Evolutionary conservation across 2,329 filamentous ascomycete genomes (phyloP).

Genomic region (Pseudopyrenochaeta lycopersici): DNA sequence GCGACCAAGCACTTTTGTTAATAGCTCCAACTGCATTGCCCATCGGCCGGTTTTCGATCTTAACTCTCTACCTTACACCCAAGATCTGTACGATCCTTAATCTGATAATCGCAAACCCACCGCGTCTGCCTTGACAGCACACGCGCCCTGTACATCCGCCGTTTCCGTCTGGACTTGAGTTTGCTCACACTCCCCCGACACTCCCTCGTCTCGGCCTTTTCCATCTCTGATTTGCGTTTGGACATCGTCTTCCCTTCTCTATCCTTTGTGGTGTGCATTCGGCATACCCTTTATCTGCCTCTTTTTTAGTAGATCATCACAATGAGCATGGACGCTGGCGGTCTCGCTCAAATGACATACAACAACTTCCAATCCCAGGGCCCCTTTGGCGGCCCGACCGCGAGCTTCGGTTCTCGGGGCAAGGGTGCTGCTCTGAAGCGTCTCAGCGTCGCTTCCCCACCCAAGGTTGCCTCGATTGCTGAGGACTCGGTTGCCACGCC

Average conservation of each 20-base stretch:
- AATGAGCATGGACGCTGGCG: constrained; percentile 88
- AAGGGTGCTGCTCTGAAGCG: constrained; percentile 91
- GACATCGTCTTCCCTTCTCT: constrained; percentile 41
- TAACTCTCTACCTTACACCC: constrained; percentile 35
- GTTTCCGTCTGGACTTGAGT: constrained; percentile 10
- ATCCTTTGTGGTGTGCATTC: constrained; percentile 38
- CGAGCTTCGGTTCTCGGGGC: constrained; percentile 84
- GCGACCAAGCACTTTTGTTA: constrained; percentile 43
- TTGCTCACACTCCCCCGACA: constrained; percentile 18
- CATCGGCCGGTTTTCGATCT: constrained; percentile 48
- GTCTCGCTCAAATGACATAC: constrained; percentile 99
- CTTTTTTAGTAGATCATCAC: constrained; percentile 35
- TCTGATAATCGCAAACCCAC: constrained; percentile 46
- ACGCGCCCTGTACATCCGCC: constrained; percentile 29
- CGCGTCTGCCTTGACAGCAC: constrained; percentile 32
- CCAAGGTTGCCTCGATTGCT: constrained; percentile 73
- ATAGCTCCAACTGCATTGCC: constrained; percentile 48
- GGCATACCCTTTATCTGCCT: constrained; percentile 38
- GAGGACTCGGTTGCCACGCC: constrained; percentile 75
- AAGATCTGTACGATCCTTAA: constrained; percentile 52
- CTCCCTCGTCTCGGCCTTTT: constrained; percentile 31
- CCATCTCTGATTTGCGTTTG: constrained; percentile 18
- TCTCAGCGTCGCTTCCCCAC: constrained; percentile 77
- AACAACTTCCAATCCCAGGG: constrained; percentile 70
- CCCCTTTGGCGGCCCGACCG: constrained; percentile 77